Percentiles rank a stretch among this genome's conserved stretches.
phyloP scores from a whole-genome alignment of 2,329 filamentous ascomycete genomes.

The Rhinocladiella similis region DNA sequence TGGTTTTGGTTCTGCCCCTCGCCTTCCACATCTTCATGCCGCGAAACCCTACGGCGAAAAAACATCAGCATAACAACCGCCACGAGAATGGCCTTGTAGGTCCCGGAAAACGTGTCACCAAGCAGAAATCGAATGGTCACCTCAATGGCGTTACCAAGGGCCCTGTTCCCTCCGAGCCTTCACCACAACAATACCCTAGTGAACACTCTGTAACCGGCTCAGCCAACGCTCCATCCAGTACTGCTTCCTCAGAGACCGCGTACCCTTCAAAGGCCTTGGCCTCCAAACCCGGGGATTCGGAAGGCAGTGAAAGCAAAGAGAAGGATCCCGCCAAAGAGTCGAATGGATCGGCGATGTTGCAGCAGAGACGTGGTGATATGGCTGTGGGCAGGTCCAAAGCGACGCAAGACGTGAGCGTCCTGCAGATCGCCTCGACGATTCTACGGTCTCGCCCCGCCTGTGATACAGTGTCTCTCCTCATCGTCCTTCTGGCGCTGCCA shows the following conservation, averaged over 20 bases:
- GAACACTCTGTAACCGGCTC: conserved; percentile 12
- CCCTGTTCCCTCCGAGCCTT: conserved; percentile 33
- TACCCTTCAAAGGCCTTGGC: not conserved
- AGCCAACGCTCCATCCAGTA: conserved; percentile 7
- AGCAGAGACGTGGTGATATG: conserved; percentile 64
- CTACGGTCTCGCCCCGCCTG: conserved; percentile 85
- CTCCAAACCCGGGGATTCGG: conserved; percentile 6
- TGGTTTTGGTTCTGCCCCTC: conserved; percentile 23
- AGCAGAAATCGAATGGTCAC: conserved; percentile 58
- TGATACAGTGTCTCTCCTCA: conserved; percentile 94
- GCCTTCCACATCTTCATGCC: conserved; percentile 44
- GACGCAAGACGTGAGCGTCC: conserved; percentile 69
- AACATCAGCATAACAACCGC: conserved; percentile 69
- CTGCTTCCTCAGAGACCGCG: not conserved
- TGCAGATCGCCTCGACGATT: conserved; percentile 81
- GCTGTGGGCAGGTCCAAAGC: conserved; percentile 68
- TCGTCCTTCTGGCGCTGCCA: conserved; percentile 89
- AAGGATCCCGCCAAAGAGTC: conserved; percentile 15
- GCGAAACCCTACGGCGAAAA: conserved; percentile 50
- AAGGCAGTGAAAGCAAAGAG: conserved; percentile 15
- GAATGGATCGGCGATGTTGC: conserved; percentile 24
- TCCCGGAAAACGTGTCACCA: conserved; percentile 68
- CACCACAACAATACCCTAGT: conserved; percentile 13
- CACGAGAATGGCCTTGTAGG: conserved; percentile 88
- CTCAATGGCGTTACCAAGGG: conserved; percentile 53